These are phyloP conservation scores for Cucurbita argyrosperma DNA, from an alignment of 306 rosid species.

Conservation along the genomic window DNA sequence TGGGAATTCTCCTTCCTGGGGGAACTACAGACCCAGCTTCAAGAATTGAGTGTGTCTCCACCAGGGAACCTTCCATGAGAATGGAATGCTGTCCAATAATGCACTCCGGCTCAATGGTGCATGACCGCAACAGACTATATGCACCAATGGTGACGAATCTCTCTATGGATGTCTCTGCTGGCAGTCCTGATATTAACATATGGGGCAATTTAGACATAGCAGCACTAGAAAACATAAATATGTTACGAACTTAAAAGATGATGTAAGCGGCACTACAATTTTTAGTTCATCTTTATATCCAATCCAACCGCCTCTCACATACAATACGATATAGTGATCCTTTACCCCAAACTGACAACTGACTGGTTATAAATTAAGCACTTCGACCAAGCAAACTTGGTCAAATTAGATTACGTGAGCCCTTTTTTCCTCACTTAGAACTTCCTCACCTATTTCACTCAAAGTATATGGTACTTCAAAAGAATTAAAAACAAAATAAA, in stretches of 20 bases:
- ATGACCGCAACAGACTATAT: slow-evolving; percentile 80
- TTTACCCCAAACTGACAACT: not conserved
- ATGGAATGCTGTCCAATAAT: slow-evolving; percentile 95
- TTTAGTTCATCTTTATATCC: not conserved
- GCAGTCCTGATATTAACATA: slow-evolving; percentile 49
- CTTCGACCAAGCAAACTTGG: not conserved
- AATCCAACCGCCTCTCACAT: not conserved
- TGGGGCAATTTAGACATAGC: not conserved
- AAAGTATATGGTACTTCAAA: not conserved
- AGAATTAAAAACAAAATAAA: no score
- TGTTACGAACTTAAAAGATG: not conserved
- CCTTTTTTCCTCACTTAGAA: not conserved
- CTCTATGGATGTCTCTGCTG: slow-evolving; percentile 75
- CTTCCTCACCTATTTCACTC: not conserved
- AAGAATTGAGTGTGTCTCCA: slow-evolving; percentile 86
- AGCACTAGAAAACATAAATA: not conserved
- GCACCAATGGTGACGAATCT: slow-evolving; percentile 91
- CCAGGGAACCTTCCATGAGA: slow-evolving; percentile 95
- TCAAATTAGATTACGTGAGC: not conserved
- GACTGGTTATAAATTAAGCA: not conserved
- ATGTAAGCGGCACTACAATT: not conserved
- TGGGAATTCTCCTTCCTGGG: slow-evolving; percentile 88
- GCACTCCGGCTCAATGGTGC: slow-evolving; percentile 96
- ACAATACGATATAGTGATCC: not conserved
- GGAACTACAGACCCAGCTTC: slow-evolving; percentile 99